phyloP scores from a whole-genome alignment of 768 basidiomycete species.

The Russula foetens region DNA sequence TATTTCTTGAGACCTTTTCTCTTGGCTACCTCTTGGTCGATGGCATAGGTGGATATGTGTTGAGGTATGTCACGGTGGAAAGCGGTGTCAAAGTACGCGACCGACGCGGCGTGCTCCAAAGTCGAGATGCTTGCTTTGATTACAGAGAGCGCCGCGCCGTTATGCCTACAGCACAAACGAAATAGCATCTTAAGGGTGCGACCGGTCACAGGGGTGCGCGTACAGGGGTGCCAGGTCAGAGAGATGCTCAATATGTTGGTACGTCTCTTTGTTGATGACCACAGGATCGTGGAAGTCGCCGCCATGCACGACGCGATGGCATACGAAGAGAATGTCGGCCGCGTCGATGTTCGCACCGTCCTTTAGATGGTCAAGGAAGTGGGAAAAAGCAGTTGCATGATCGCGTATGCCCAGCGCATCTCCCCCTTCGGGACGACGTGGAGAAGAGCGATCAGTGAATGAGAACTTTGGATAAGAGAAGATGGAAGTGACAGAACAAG shows the following conservation, averaged over 20 bases:
- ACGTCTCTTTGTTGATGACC: conserved; percentile 55
- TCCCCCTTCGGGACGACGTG: neutral
- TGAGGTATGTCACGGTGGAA: conserved; percentile 72
- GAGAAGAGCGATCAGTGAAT: conserved; percentile 29
- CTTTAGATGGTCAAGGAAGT: conserved; percentile 46
- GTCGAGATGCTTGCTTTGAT: conserved; percentile 51
- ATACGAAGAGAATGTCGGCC: conserved; percentile 43
- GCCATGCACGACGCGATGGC: conserved; percentile 83
- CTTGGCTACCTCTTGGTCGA: conserved; percentile 52
- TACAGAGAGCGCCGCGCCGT: conserved; percentile 42
- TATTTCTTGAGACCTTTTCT: conserved; percentile 75
- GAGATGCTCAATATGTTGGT: conserved; percentile 63
- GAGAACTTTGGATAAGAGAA: conserved; percentile 33
- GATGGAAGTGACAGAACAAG: conserved; percentile 49
- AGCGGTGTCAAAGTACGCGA: conserved; percentile 85
- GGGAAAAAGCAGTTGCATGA: conserved; percentile 54
- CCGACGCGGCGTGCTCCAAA: conserved; percentile 60
- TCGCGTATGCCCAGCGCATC: conserved; percentile 33
- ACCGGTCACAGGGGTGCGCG: conserved; percentile 24
- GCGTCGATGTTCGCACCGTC: conserved; percentile 35
- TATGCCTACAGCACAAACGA: neutral
- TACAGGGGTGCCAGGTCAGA: conserved; percentile 77
- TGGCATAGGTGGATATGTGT: conserved; percentile 74
- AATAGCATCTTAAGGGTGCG: neutral
- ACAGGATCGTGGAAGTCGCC: conserved; percentile 70